A percentile compares a stretch with the other conserved stretches of the same genome.
Evolutionary conservation across 352 stramenopile genomes (phyloP).

Genomic region (Elongisporangium prolatum): DNA sequence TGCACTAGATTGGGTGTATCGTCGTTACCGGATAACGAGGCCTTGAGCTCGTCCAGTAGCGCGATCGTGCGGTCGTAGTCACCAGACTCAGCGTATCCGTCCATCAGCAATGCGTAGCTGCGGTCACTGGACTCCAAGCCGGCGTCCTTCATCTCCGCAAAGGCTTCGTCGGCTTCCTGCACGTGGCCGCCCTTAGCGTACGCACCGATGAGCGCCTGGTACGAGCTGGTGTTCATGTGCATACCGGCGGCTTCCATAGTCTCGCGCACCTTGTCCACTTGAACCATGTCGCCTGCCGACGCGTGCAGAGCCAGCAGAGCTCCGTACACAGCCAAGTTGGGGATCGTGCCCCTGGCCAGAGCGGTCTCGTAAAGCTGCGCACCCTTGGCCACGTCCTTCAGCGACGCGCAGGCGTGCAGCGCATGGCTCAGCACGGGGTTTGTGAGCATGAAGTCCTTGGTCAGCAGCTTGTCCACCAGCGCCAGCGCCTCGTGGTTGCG

Average conservation of each 20-base stretch:
- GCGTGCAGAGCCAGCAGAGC: constrained; percentile 52
- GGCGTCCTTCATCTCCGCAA: constrained; percentile 49
- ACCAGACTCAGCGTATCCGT: constrained; percentile 48
- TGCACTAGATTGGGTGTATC: constrained; percentile 49
- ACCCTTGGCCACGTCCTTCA: constrained; percentile 43
- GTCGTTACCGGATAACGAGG: constrained; percentile 3
- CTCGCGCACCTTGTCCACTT: constrained; percentile 38
- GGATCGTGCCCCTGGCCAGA: constrained; percentile 52
- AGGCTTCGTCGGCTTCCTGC: constrained; percentile 46
- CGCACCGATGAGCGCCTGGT: constrained; percentile 66
- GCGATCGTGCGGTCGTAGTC: constrained; percentile 48
- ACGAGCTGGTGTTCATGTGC: constrained; percentile 66
- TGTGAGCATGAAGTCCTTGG: constrained; percentile 60
- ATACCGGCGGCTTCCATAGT: constrained; percentile 52
- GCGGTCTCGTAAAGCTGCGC: constrained; percentile 59
- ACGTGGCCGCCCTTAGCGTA: constrained; percentile 54
- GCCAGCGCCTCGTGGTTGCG: constrained; percentile 41
- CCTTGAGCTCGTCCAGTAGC: constrained; percentile 57
- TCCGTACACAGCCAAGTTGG: constrained; percentile 59
- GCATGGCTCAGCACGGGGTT: constrained; percentile 54
- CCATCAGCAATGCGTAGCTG: constrained; percentile 79
- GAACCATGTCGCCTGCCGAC: constrained; percentile 34
- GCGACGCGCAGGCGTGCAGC: constrained; percentile 49
- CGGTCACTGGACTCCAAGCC: constrained; percentile 43
- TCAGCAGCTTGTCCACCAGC: constrained; percentile 45